Evolutionary conservation across 768 basidiomycete genomes (phyloP).

Genomic region (Boletus subparvulus): DNA sequence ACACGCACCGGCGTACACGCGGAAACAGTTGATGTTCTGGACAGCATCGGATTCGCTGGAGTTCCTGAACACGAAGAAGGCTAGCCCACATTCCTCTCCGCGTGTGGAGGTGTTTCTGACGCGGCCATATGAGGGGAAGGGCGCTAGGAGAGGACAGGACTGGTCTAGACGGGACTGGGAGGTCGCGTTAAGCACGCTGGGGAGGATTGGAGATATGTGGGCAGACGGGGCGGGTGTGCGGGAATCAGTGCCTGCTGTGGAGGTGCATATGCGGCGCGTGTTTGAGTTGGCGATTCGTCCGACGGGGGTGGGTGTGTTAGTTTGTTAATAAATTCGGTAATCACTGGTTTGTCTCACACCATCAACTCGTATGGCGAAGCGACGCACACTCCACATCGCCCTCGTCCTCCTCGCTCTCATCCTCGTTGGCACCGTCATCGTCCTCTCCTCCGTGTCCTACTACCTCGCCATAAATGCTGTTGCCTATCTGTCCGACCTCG

Average conservation of each 20-base stretch:
- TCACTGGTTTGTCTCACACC: background rate
- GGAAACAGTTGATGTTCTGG: conserved; percentile 51
- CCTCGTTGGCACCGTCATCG: conserved; percentile 84
- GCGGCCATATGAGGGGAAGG: conserved; percentile 45
- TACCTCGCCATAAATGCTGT: conserved; percentile 78
- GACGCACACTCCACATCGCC: conserved; percentile 45
- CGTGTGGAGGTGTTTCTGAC: conserved; percentile 53
- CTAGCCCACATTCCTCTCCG: conserved; percentile 38
- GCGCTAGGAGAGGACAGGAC: conserved; percentile 68
- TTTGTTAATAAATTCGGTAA: background rate
- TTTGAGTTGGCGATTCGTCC: conserved; percentile 49
- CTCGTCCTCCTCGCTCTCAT: conserved; percentile 67
- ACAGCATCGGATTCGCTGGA: conserved; percentile 53
- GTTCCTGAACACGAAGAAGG: conserved; percentile 49
- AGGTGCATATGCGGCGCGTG: conserved; percentile 46
- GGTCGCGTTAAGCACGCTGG: conserved; percentile 47
- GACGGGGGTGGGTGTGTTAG: conserved; percentile 30
- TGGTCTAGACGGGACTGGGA: conserved; percentile 74
- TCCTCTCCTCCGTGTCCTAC: conserved; percentile 88
- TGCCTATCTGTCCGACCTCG: conserved; percentile 78
- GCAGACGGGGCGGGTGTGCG: conserved; percentile 52
- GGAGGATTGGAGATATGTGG: conserved; percentile 50
- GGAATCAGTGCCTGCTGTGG: conserved; percentile 49
- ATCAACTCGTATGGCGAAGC: conserved; percentile 38
- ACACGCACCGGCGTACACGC: conserved; percentile 55